Base-by-base conservation (phyloP, 129 eudicot species). In the Pseudognaphalium luteoalbum region DNA sequence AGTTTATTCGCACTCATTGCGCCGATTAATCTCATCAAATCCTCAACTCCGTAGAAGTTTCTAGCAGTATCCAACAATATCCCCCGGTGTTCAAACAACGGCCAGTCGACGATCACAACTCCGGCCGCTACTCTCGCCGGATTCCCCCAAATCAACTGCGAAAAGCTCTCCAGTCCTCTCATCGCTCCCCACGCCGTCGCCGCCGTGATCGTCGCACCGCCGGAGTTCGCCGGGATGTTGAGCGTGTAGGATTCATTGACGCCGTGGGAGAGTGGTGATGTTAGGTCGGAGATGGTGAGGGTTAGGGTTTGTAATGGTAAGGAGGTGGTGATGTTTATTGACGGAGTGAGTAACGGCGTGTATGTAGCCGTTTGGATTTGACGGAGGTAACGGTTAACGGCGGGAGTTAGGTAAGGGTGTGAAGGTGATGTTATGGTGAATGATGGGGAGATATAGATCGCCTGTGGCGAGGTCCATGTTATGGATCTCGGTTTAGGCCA, bases 161-260 rank as follows among this genome's bases (percentile, higher is more conserved):
- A 93, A 76, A 93, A 85, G 66, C 92, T 88, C 82, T 93, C 98
- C 33, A 93, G 89, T 3, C 97, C 98, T 16, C 96, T 72, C 92
- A 93, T 93, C 33, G 96, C 98, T 3, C 97, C 98, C 98, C 98
- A 93, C 0, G 82, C 68, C 14, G 98, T 93, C 15, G 47, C 85
- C 3, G 98, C 96, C 21, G 69, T n/a, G 32, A 93, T 41, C 12
- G 47, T 22, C 32, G 94, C 94, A 17, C 81, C 1, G 28, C 70
- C 37, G 3, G 61, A 62, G 56, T 76, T 25, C 63, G 79, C 39
- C 10, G 92, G 88, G 74, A 90, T 72, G 33, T 70, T 68, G 69
- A 93, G 87, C n/a, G 87, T 69, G 88, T 93, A 93, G 70, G 97
- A 88, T 64, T 93, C 98, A n/a, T 93, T 81, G 69, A 87, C 91